A percentile compares a stretch with the other conserved stretches of the same genome.
phyloP scores from a whole-genome alignment of 805 yeast species.

The Candida loeiensis region DNA sequence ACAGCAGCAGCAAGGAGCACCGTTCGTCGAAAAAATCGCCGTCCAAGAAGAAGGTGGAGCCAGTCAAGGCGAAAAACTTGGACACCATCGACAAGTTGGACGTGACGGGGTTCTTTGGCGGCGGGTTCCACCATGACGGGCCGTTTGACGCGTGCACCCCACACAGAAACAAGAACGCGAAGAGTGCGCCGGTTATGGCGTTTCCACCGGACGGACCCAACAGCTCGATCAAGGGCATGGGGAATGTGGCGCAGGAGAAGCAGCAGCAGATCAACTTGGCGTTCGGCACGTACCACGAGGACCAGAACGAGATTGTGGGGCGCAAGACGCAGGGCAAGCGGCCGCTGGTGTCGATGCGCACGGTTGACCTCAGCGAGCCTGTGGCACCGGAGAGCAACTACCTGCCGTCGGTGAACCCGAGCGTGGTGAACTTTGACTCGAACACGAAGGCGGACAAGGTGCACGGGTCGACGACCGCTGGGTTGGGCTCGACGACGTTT shows the following conservation, averaged over 20 bases:
- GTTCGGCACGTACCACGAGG: conserved; percentile 63
- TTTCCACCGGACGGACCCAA: conserved; percentile 97
- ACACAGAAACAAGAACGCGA: conserved; percentile 74
- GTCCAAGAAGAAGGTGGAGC: conserved; percentile 41
- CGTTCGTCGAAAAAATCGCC: conserved; percentile 30
- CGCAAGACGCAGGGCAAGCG: conserved; percentile 15
- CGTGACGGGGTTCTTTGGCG: conserved; percentile 91
- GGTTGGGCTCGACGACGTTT: conserved; percentile 89
- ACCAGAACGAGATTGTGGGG: conserved; percentile 39
- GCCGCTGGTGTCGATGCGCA: conserved; percentile 4
- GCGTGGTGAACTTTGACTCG: conserved; percentile 67
- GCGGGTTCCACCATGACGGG: conserved; percentile 97
- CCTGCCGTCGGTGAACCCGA: conserved; percentile 20
- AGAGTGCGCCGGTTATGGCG: conserved; percentile 88
- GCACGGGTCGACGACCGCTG: conserved; percentile 83
- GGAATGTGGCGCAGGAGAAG: conserved; percentile 42
- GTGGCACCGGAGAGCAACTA: conserved; percentile 7
- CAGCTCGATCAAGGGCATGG: conserved; percentile 69
- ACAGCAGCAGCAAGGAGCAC: conserved; percentile 12
- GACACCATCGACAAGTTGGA: conserved; percentile 95
- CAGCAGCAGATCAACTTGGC: conserved; percentile 64
- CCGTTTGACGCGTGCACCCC: conserved; percentile 99
- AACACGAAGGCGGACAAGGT: conserved; percentile 63
- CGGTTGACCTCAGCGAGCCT: conserved; percentile 18
- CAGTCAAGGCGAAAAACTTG: conserved; percentile 63